Conservation (phyloP, 306 rosid species). For the Carpinus fangiana region DNA sequence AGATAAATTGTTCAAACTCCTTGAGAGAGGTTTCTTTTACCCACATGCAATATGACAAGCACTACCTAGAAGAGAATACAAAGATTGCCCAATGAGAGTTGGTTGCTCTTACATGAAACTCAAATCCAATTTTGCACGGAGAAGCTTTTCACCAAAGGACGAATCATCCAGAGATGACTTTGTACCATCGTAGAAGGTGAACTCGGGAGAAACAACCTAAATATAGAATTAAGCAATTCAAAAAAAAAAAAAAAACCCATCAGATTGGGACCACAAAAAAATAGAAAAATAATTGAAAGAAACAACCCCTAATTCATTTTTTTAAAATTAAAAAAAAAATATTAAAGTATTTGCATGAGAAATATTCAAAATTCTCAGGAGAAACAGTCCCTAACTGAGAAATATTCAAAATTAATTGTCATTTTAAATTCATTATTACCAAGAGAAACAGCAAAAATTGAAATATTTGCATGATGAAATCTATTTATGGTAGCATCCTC, state of each 20-base stretch:
- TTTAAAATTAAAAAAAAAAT: no score
- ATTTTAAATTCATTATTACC: neutral
- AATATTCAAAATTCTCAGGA: neutral
- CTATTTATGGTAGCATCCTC: neutral
- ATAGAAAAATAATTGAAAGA: neutral
- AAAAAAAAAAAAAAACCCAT: slow-evolving; percentile 9
- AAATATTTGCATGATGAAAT: neutral
- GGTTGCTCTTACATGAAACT: slow-evolving; percentile 81
- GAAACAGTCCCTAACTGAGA: no score
- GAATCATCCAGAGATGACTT: slow-evolving; percentile 88
- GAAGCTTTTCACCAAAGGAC: slow-evolving; percentile 83
- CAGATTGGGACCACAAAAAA: neutral
- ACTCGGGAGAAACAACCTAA: slow-evolving; percentile 91
- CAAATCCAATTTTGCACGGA: slow-evolving; percentile 95
- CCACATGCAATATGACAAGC: neutral
- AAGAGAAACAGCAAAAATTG: neutral
- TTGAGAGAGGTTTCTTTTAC: neutral
- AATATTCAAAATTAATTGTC: neutral
- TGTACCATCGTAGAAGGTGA: slow-evolving; percentile 94
- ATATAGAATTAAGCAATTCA: slow-evolving; percentile 26
- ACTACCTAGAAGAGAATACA: neutral
- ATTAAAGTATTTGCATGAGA: neutral
- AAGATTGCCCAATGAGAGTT: neutral
- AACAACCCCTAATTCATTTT: slow-evolving; percentile 6
- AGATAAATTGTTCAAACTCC: neutral